Evolutionary conservation across 306 rosid genomes (phyloP).

Genomic region (Gillenia trifoliata): DNA sequence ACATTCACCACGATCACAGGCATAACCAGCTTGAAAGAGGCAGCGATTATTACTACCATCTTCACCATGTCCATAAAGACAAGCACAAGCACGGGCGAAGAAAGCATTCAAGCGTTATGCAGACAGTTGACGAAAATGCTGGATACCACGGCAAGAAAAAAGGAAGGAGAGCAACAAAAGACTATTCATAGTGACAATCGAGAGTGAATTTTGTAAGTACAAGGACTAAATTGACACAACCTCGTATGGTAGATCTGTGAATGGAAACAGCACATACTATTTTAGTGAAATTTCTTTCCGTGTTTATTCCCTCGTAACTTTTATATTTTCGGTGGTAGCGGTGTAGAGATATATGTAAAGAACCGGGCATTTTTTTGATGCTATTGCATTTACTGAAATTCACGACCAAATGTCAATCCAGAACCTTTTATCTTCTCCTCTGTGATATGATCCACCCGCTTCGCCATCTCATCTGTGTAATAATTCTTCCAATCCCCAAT

Average conservation of each 20-base stretch:
- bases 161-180: slow-evolving; percentile 31
- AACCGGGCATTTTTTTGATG: no score
- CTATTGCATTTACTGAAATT: no score
- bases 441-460: background rate
- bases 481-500: background rate
- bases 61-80: slow-evolving; percentile 50
- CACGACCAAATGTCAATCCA: background rate
- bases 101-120: slow-evolving; percentile 25
- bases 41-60: slow-evolving; percentile 34
- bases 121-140: slow-evolving; percentile 29
- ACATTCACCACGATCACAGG: slow-evolving; percentile 34
- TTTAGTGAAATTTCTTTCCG: no score
- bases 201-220: background rate
- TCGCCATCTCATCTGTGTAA: background rate
- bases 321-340: no score
- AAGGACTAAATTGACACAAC: background rate
- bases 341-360: no score
- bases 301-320: no score
- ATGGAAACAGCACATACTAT: no score
- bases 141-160: slow-evolving; percentile 31
- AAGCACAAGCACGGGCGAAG: slow-evolving; percentile 48
- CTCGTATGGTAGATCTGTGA: no score
- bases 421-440: background rate
- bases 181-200: slow-evolving; percentile 16
- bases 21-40: slow-evolving; percentile 44